Evolutionary conservation across 2,329 filamentous ascomycete genomes (phyloP).

Genomic region (Mollisia scopiformis): DNA sequence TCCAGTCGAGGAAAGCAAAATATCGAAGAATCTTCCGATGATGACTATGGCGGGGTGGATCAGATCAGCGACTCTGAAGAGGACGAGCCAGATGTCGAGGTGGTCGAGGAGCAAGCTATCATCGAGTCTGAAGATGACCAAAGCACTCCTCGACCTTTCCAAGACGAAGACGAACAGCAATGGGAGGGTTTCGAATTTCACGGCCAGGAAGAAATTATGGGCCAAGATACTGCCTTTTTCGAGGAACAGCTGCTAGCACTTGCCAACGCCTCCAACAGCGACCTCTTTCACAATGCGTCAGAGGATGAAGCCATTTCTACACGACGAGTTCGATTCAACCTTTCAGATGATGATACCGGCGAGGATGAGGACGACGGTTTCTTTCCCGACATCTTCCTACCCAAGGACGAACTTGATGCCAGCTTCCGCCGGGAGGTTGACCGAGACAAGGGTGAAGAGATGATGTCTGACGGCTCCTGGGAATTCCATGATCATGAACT

Average conservation of each 20-base stretch:
- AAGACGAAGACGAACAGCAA: constrained; percentile 46
- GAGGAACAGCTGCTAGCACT: constrained; percentile 31
- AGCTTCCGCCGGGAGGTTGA: constrained; percentile 75
- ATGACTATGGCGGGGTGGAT: constrained; percentile 76
- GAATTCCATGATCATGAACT: constrained; percentile 5
- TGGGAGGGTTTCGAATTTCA: constrained; percentile 59
- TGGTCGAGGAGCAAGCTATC: constrained; percentile 78
- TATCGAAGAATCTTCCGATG: constrained; percentile 57
- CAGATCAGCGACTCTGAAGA: constrained; percentile 80
- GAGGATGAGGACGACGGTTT: constrained; percentile 68
- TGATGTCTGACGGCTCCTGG: constrained; percentile 25
- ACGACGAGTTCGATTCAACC: not conserved
- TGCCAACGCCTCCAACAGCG: not conserved
- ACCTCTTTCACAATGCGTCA: constrained; percentile 9
- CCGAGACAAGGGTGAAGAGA: constrained; percentile 51
- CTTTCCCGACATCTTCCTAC: constrained; percentile 78
- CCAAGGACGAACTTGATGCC: constrained; percentile 73
- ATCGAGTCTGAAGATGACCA: constrained; percentile 52
- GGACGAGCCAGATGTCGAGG: constrained; percentile 77
- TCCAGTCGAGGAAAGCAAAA: constrained; percentile 11
- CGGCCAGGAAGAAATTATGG: constrained; percentile 28
- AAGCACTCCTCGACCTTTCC: constrained; percentile 35
- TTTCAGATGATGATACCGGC: constrained; percentile 60
- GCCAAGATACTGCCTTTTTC: constrained; percentile 32
- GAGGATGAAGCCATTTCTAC: constrained; percentile 5